A percentile compares a stretch with the other conserved stretches of the same genome.
Evolutionary conservation across 805 yeast species (phyloP).

Genomic region (Yarrowia phangngaensis): DNA sequence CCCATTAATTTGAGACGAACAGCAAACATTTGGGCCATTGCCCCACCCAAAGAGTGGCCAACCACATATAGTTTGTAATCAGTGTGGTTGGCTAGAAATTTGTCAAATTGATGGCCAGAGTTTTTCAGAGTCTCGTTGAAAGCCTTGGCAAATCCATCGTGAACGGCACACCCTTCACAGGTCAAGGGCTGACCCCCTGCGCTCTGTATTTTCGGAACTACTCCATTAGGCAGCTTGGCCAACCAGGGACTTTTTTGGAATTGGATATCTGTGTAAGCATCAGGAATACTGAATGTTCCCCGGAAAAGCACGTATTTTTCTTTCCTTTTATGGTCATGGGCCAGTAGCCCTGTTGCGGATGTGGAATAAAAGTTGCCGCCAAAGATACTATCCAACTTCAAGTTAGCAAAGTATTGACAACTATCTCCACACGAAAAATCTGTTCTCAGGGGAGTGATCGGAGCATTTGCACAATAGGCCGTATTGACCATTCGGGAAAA

Average conservation of each 20-base stretch:
- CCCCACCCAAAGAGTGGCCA: conserved; percentile 79
- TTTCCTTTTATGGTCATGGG: conserved; percentile 1
- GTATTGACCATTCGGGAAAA: too few relatives aligned
- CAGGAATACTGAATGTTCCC: conserved; percentile 5
- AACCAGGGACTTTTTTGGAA: conserved; percentile 1
- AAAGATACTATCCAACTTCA: conserved; percentile 1
- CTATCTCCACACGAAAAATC: conserved; percentile 4
- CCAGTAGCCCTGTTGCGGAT: conserved; percentile 3
- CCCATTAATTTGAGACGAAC: conserved; percentile 55
- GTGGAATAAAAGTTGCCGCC: conserved; percentile 9
- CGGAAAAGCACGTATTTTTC: conserved; percentile 12
- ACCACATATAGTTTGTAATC: conserved; percentile 51
- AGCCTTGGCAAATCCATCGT: conserved; percentile 5
- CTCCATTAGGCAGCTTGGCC: conserved; percentile 1
- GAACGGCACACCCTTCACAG: conserved; percentile 5
- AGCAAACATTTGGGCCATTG: conserved; percentile 58
- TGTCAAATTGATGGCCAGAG: conserved; percentile 2
- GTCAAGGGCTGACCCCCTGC: background rate
- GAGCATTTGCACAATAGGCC: too few relatives aligned
- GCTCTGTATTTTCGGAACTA: background rate
- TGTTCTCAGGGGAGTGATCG: too few relatives aligned
- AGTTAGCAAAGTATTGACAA: conserved; percentile 1
- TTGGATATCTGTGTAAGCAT: conserved; percentile 12
- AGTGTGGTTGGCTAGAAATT: conserved; percentile 37
- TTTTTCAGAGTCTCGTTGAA: conserved; percentile 5